A percentile compares a stretch with the other conserved stretches of the same genome.
Evolutionary conservation across 2,329 filamentous ascomycete species (phyloP).

Genomic region (Pyricularia sp.): DNA sequence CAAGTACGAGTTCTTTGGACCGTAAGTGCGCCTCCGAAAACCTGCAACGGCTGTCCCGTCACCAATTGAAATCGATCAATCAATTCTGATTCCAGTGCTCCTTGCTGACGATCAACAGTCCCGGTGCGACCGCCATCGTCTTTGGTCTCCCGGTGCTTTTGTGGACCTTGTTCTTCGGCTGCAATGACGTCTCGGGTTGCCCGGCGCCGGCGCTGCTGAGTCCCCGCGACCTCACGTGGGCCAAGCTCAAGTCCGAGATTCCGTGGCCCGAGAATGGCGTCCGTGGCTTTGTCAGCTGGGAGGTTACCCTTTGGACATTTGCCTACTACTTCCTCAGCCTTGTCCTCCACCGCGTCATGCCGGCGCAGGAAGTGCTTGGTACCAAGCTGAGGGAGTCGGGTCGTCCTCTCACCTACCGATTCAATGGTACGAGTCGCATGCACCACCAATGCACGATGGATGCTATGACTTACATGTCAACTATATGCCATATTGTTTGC

Average conservation of each 20-base stretch:
- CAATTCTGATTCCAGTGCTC: background rate
- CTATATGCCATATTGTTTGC: background rate
- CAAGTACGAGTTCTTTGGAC: slow-evolving; percentile 12
- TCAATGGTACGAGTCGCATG: slow-evolving; percentile 50
- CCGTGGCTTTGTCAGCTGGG: slow-evolving; percentile 56
- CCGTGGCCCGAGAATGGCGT: slow-evolving; percentile 58
- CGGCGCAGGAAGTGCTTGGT: slow-evolving; percentile 60
- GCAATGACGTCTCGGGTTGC: slow-evolving; percentile 43
- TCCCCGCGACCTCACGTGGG: slow-evolving; percentile 31
- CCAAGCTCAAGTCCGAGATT: slow-evolving; percentile 34
- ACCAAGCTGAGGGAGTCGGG: slow-evolving; percentile 53
- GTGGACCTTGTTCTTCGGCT: slow-evolving; percentile 26
- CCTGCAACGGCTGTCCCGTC: background rate
- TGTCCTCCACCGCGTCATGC: slow-evolving; percentile 64
- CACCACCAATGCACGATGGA: background rate
- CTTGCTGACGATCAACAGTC: slow-evolving; percentile 2
- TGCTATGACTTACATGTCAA: no score
- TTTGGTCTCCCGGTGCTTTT: slow-evolving; percentile 11
- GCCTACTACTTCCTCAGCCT: slow-evolving; percentile 68
- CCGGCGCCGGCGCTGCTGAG: slow-evolving; percentile 39
- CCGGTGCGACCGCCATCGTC: slow-evolving; percentile 11
- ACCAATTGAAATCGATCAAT: background rate
- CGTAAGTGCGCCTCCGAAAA: slow-evolving; percentile 9
- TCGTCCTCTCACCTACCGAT: slow-evolving; percentile 66
- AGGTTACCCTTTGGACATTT: slow-evolving; percentile 52